phyloP scores from a whole-genome alignment of 768 basidiomycete genomes.

The Termitomyces sp. region DNA sequence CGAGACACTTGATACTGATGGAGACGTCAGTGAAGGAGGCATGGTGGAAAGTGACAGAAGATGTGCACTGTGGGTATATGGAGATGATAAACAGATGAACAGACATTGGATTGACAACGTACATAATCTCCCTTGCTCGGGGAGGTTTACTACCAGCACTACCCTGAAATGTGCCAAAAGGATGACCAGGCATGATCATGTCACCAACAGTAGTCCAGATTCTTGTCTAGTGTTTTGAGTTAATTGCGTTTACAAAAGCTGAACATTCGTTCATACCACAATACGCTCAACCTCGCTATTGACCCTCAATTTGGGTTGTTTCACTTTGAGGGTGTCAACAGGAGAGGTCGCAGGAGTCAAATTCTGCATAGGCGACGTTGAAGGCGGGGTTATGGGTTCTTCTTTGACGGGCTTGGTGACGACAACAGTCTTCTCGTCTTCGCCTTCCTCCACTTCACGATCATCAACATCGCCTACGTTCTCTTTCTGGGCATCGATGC shows the following conservation, averaged over 20 bases:
- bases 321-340: slow-evolving; percentile 6
- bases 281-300: slow-evolving; percentile 64
- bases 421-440: not conserved
- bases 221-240: slow-evolving; percentile 44
- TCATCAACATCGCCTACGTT: not conserved
- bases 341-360: not conserved
- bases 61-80: slow-evolving; percentile 37
- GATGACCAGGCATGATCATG: slow-evolving; percentile 53
- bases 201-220: slow-evolving; percentile 70
- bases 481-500: not conserved
- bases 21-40: slow-evolving; percentile 51
- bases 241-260: not conserved
- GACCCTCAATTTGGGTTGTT: slow-evolving; percentile 38
- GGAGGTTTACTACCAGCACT: slow-evolving; percentile 36
- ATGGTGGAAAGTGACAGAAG: slow-evolving; percentile 53
- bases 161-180: slow-evolving; percentile 29
- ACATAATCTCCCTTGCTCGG: slow-evolving; percentile 62
- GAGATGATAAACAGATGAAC: slow-evolving; percentile 1
- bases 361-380: not conserved
- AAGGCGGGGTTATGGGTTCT: not conserved
- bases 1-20: slow-evolving; percentile 52
- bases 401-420: not conserved
- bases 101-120: slow-evolving; percentile 16
- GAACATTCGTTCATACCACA: slow-evolving; percentile 38
- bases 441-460: not conserved